Evolutionary conservation across 1,139 yeast genomes (phyloP), one percentile per base, ranked within the genome.

Genomic region (Yamadazyma mexicana): DNA sequence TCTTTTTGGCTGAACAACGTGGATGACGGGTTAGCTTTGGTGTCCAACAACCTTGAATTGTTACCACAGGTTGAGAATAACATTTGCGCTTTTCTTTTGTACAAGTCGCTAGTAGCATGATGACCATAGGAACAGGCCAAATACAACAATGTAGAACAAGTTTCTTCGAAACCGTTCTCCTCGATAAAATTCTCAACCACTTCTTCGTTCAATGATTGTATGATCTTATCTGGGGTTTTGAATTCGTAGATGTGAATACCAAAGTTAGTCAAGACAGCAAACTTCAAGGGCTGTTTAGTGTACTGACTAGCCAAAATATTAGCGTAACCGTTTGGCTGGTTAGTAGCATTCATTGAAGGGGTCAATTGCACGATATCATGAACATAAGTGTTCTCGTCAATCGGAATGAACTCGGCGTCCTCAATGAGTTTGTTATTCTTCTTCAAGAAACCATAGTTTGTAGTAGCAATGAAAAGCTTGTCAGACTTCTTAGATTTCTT

Each of bases 221-320:
- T 75, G 3, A 87, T 75, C 56, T 84, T 78, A 56, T 84, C 91
- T 1, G 96, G 91, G 3, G 89, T 83, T 56, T 88, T 78, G 51
- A 83, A 82, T 47, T 83, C 82, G 56, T 83, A 87, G 31, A 87
- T 73, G 49, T 83, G 81, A 30, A 92, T 78, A 3, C 96, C 92
- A 24, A 80, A 77, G 51, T 79, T 81, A 1, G 98, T 91, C 52
- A 92, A 67, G 3, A 91, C 80, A 0, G 95, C 96, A 58, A 91
- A 75, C 52, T 81, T 81, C 38, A 84, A 66, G 1, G 83, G 79
- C 22, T 70, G 66, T 26, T 74, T 63, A 9, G 82, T 77, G 55
- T 87, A 91, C 56, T 91, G 97, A 17, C 91, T 81, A 1, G 96
- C 95, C 54, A 86, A 79, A 45, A 82, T 81, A 56, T 91, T 91